Base-by-base conservation (phyloP, 345 rosid genomes). In the Gossypioides kirkii region DNA sequence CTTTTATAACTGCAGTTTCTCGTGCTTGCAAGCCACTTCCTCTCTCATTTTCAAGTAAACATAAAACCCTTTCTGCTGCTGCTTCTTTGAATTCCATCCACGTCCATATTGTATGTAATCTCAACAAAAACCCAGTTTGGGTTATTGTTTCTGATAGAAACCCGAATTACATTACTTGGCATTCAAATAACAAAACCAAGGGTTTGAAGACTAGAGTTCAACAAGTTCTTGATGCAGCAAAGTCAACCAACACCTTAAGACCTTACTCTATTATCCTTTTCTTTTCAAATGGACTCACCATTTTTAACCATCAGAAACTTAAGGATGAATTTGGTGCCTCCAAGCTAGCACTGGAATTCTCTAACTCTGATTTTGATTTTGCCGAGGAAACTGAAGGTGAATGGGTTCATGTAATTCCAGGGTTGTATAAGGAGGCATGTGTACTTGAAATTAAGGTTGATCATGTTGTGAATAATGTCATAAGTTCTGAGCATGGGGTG, bases 81-180 rank as follows among this genome's bases (percentile, higher is more conserved):
- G 23, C 61, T 22, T 22, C 65, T 61, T 28, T 18, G 12, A 76
- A 70, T n/a, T 67, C 59, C 8, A 85, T 80, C 26, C 91, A 94
- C 79, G 92, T 91, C 12, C 92, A 94, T 75, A 61, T 94, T 12
- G 90, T 92, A 0, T 92, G 98, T 59, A 87, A 82, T 53, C 81
- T 92, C 43, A 78, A 83, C 52, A 89, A 81, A 45, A 68, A 47
- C 58, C 94, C 99, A 0, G 94, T 83, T 1, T 95, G 99, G 99
- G 77, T 92, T 42, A 73, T 92, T 18, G 98, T 92, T 22, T 92
- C 99, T 0, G 92, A 92, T 70, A 82, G 98, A 82, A 95, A 95
- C 76, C 96, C 96, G 2, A 82, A 22, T 12, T 88, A 88, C 76
- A 74, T 95, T 56, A 73, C 80, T 4, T 92, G 99, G 99, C 26